Conservation (phyloP, 805 yeast genomes). For the Saccharomycopsis selenospora region DNA sequence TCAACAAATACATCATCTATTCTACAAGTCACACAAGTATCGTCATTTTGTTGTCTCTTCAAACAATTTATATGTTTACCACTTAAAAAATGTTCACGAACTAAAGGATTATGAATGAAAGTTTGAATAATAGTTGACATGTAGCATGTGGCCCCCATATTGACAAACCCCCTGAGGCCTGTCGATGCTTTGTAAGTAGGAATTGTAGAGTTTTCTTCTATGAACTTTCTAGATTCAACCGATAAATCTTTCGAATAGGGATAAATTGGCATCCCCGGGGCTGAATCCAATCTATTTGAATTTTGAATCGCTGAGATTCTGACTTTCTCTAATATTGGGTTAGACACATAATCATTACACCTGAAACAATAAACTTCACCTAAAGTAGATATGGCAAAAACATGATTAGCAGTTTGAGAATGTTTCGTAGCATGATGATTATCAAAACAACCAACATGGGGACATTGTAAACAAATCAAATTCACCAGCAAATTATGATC, state of each 20-base stretch:
- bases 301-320: slow-evolving; percentile 31
- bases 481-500: slow-evolving; percentile 29
- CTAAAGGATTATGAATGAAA: slow-evolving; percentile 81
- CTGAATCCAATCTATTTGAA: slow-evolving; percentile 18
- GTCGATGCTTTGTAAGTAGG: slow-evolving; percentile 52
- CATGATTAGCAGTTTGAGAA: slow-evolving; percentile 42
- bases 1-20: slow-evolving; percentile 70
- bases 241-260: slow-evolving; percentile 25
- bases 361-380: slow-evolving; percentile 73
- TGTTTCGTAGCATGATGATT: slow-evolving; percentile 41
- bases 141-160: slow-evolving; percentile 96
- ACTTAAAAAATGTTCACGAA: slow-evolving; percentile 67
- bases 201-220: slow-evolving; percentile 29
- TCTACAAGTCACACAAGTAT: slow-evolving; percentile 72
- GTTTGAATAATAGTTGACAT: slow-evolving; percentile 92
- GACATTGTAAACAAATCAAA: slow-evolving; percentile 71
- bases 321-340: slow-evolving; percentile 47
- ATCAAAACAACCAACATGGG: slow-evolving; percentile 64
- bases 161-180: slow-evolving; percentile 85
- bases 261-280: slow-evolving; percentile 30
- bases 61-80: slow-evolving; percentile 63
- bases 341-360: slow-evolving; percentile 68
- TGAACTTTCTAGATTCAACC: slow-evolving; percentile 24
- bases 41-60: slow-evolving; percentile 25
- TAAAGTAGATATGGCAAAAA: slow-evolving; percentile 54